Base-by-base conservation (phyloP, 1,284 basidiomycete genomes). In the Ganoderma leucocontextum region DNA sequence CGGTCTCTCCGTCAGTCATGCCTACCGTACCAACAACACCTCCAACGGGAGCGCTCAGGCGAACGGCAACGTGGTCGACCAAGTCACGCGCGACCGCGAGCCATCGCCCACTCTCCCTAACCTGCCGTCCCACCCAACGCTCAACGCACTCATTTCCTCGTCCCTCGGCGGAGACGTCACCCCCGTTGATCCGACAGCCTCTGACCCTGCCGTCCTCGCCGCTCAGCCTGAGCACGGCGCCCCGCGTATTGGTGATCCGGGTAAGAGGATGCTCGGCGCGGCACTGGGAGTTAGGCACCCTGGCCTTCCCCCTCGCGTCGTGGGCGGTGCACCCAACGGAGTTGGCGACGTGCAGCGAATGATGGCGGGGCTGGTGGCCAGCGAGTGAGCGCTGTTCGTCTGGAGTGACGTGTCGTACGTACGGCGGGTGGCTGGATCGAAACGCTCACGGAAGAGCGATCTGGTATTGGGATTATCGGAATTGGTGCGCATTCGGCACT, bases 201-300 rank as follows among this genome's bases (percentile, higher is more conserved):
- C 86, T 29, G 91, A 93, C 77, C 90, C 91, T 44, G 91, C 92
- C 3, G 91, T 92, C 71, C 78, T 91, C 67, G 84, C 87, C 49
- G 86, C 87, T 72, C 78, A 76, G 63, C 78, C 78, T 13, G 75
- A 79, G 49, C 76, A 79, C 67, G 76, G 75, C 62, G 75, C 75
- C 19, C 80, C 92, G 29, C 86, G 90, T 75, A 94, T 95, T 74
- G 93, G 93, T 41, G 91, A 95, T 78, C 91, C 93, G 42, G 93
- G 91, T 60, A 93, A 92, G 82, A 85, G 93, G 75, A 95, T 95
- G 92, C 84, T 95, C 42, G 93, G 92, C 61, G 90, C 90, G 67
- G 93, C 92, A 39, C 83, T 95, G 70, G 93, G 93, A 61, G 85
- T 95, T 65, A 86, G 92, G 79, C 92, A 94, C 80, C 93, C 93